phyloP scores from a whole-genome alignment of 2,329 filamentous ascomycete genomes.

The Diaporthe sp. region DNA sequence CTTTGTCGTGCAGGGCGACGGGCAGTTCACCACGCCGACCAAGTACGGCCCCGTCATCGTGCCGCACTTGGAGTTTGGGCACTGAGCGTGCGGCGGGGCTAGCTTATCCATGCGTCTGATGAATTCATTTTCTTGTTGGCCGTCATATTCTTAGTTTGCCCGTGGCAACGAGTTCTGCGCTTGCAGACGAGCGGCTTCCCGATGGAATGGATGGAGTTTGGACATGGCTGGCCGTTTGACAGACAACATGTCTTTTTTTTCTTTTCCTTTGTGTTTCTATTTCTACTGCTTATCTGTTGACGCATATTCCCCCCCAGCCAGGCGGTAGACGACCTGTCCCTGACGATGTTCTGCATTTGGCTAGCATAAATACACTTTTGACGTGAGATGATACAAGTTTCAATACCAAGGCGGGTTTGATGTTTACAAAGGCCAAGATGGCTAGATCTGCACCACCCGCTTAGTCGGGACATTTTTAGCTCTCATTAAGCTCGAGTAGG shows the following conservation, averaged over 20 bases:
- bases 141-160: neutral
- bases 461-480: neutral
- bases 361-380: constrained; percentile 20
- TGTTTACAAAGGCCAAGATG: constrained; percentile 13
- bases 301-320: constrained; percentile 1
- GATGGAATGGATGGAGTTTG: constrained; percentile 15
- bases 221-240: constrained; percentile 29
- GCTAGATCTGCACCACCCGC: constrained; percentile 10
- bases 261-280: neutral
- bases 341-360: constrained; percentile 35
- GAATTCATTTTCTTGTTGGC: neutral
- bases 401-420: constrained; percentile 15
- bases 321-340: constrained; percentile 29
- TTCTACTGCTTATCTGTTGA: neutral
- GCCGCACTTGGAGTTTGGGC: constrained; percentile 84
- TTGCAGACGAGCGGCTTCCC: neutral
- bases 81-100: constrained; percentile 53
- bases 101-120: constrained; percentile 53
- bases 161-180: neutral
- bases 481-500: neutral
- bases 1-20: constrained; percentile 96
- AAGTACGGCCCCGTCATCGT: constrained; percentile 98
- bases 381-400: constrained; percentile 20
- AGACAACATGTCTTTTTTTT: neutral
- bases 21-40: constrained; percentile 83